Evolutionary conservation across 192 early-diverging fungal genomes (phyloP), one percentile per base, ranked within the genome.

Genomic region (Mortierella antarctica): DNA sequence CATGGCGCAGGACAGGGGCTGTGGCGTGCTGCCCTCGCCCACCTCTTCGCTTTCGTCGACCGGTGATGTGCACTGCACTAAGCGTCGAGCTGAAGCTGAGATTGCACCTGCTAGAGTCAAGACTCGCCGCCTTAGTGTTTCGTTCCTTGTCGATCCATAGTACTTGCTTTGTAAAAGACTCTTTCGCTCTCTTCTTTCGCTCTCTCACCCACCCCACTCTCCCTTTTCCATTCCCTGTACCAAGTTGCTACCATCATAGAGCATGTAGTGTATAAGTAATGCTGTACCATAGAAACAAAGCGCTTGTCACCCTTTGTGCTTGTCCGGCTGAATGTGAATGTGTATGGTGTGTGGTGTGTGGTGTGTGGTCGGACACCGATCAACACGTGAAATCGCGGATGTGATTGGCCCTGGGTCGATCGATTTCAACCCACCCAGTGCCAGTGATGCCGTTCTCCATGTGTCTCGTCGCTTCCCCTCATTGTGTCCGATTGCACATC

Each of bases 61-160:
- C 1, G 69, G 41, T 13, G 52, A 58, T 50, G 63, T 62, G 31
- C 31, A 31, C 40, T 67, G 74, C 13, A 59, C 74, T 17, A 79
- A 79, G 64, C 75, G 75, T 49, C 75, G 69, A n/a, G 57, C 58
- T 17, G 46, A 12, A 11, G 67, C 64, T 7, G 72, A 67, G n/a
- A 20, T 52, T 17, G 65, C 59, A 5, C 60, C 57, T 61, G 57
- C 63, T 50, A 63, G 62, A 51, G 10, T 46, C 18, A 71, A 54
- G 56, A 63, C 68, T 17, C 70, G 75, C 66, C 75, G 75, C 57
- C 58, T 79, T 11, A 71, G 68, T 44, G 68, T 79, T 7, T 79
- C 75, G 0, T 79, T 79, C 53, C 46, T 79, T 21, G 75, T 79
- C n/a, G 75, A 79, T 46, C 71, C 68, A 63, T 67, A 71, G 46